A percentile compares a stretch with the other conserved stretches of the same genome.
Conservation (phyloP, 2,329 filamentous ascomycete genomes). For the Cercospora sesami region DNA sequence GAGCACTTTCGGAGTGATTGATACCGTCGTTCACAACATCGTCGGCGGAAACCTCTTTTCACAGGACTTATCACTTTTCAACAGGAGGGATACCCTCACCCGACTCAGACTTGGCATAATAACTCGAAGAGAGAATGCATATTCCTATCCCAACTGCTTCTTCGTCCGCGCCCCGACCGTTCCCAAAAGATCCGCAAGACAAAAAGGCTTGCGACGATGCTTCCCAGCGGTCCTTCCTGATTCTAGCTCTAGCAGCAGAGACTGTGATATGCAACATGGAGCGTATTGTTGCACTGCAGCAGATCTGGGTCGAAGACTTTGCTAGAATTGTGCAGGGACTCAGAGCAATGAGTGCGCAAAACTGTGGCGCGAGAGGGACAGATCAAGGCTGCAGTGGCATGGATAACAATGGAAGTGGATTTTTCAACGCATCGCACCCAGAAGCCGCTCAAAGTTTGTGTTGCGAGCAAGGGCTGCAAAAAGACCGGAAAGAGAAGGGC, state of each 20-base stretch:
- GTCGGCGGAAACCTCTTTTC: background rate
- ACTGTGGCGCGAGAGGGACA: background rate
- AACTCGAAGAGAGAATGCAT: background rate
- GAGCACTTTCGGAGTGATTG: background rate
- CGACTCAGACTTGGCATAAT: background rate
- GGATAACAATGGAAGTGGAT: background rate
- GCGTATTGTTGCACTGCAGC: background rate
- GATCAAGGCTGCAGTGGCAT: background rate
- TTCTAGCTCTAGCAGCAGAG: background rate
- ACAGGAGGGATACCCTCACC: background rate
- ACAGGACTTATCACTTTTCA: background rate
- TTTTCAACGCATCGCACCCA: background rate
- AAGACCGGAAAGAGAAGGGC: background rate
- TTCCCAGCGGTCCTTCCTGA: background rate
- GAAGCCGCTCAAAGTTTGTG: background rate
- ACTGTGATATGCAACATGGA: background rate
- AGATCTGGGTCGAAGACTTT: background rate
- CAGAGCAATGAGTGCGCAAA: background rate
- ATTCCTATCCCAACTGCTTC: background rate
- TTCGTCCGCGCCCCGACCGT: background rate
- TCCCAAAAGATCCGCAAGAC: background rate
- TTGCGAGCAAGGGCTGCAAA: background rate
- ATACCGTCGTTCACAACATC: background rate
- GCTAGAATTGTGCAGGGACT: background rate
- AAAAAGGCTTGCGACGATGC: background rate